Evolutionary conservation across 805 yeast genomes (phyloP).

Genomic region (Clavispora carvajalis): DNA sequence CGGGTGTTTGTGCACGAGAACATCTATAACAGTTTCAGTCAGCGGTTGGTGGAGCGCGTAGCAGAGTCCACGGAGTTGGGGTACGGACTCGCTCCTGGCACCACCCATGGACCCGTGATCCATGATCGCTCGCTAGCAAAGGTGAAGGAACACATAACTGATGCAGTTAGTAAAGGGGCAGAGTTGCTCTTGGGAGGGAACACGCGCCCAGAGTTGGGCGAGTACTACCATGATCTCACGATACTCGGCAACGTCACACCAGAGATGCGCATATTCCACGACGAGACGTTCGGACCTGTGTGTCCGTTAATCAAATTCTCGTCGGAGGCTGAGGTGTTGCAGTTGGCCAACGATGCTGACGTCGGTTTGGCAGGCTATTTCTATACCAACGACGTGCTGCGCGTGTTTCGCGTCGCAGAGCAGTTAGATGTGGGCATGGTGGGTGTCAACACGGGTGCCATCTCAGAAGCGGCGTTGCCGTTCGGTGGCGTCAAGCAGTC

Average conservation of each 20-base stretch:
- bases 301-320: slow-evolving; percentile 64
- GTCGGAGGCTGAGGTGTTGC: slow-evolving; percentile 59
- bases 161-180: slow-evolving; percentile 67
- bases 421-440: slow-evolving; percentile 74
- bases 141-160: slow-evolving; percentile 57
- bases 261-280: slow-evolving; percentile 53
- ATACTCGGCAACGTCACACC: slow-evolving; percentile 55
- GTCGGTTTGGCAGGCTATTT: slow-evolving; percentile 79
- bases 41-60: slow-evolving; percentile 9
- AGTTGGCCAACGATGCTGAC: slow-evolving; percentile 57
- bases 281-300: slow-evolving; percentile 80
- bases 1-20: slow-evolving; percentile 16
- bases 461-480: slow-evolving; percentile 64
- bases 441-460: slow-evolving; percentile 71
- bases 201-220: slow-evolving; percentile 50
- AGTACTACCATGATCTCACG: slow-evolving; percentile 63
- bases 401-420: slow-evolving; percentile 60
- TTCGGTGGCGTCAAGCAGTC: slow-evolving; percentile 77
- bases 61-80: slow-evolving; percentile 45
- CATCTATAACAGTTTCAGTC: slow-evolving; percentile 13
- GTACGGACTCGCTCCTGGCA: slow-evolving; percentile 50
- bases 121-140: slow-evolving; percentile 57
- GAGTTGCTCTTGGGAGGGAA: slow-evolving; percentile 57
- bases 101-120: slow-evolving; percentile 75
- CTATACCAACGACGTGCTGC: slow-evolving; percentile 50